Evolutionary conservation across 108 stramenopile genomes (phyloP).

Genomic region (Skeletonema menzelii): DNA sequence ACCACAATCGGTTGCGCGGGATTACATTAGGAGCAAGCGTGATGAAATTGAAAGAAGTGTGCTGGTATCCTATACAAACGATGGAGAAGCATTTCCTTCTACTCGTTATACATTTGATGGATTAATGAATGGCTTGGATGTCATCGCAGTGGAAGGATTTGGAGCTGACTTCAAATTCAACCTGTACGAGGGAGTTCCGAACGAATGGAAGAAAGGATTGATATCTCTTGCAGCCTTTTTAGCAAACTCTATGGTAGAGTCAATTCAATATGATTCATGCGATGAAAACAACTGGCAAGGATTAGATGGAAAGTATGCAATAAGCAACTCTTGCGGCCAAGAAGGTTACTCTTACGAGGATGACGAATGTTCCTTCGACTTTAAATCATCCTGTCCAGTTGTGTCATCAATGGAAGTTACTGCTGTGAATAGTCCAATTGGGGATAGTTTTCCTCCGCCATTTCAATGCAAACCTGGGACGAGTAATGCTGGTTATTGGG

Average conservation of each 20-base stretch:
- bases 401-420: slow-evolving; percentile 38
- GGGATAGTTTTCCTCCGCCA: slow-evolving; percentile 28
- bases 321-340: slow-evolving; percentile 52
- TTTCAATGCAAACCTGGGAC: slow-evolving; percentile 32
- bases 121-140: slow-evolving; percentile 11
- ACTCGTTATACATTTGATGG: slow-evolving; percentile 25
- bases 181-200: slow-evolving; percentile 12
- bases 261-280: slow-evolving; percentile 50
- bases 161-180: slow-evolving; percentile 23
- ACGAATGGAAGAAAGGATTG: slow-evolving; percentile 8
- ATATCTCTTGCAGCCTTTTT: slow-evolving; percentile 11
- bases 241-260: slow-evolving; percentile 40
- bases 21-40: slow-evolving; percentile 5
- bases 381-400: slow-evolving; percentile 37
- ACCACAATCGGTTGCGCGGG: background rate
- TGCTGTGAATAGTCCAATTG: slow-evolving; percentile 27
- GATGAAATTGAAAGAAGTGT: slow-evolving; percentile 28
- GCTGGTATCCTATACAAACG: slow-evolving; percentile 17
- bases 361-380: slow-evolving; percentile 30
- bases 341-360: slow-evolving; percentile 41
- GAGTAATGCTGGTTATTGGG: slow-evolving; percentile 48
- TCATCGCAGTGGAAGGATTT: slow-evolving; percentile 21
- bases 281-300: slow-evolving; percentile 45
- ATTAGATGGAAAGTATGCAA: slow-evolving; percentile 24
- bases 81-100: slow-evolving; percentile 24